Evolutionary conservation across 306 rosid species (phyloP), one percentile per base, ranked within the genome.

Genomic region (Cicer chorassanicum): DNA sequence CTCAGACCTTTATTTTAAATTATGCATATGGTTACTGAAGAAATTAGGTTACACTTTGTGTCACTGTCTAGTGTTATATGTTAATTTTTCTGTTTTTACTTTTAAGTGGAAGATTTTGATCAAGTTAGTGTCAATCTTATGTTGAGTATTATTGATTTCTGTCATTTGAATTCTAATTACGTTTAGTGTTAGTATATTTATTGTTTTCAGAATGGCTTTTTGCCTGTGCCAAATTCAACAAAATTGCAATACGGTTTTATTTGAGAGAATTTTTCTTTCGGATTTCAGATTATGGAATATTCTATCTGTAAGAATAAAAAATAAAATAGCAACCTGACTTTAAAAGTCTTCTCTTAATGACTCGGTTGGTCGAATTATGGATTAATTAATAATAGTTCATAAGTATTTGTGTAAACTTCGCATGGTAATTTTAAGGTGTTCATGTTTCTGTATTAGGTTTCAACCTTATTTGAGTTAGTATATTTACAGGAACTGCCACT

Each of bases 401-500:
- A 66, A 65, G 16, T 65, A 29, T 54, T 68, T 66, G 40, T 51
- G 21, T 50, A 29, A n/a, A 56, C 67, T 67, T 12, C 18, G 6
- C 66, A 13, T 63, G 9, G 71, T 64, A 36, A 13, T 54, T 81
- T 69, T 36, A 69, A 8, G 73, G 73, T 12, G 42, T 73, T 59
- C 68, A 49, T 81, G 83, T 62, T 80, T 78, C 38, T 77, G n/a
- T 42, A 6, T 44, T 13, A 64, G 76, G 70, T 49, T 39, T 40
- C 19, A 21, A 21, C 57, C 78, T 77, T 60, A 54, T 77, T 36
- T 74, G 42, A 74, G 76, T 59, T 34, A 43, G 74, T 59, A 42
- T 83, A 62, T 83, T 80, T 78, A 54, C 80, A 60, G 85, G 77
- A 68, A 53, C 77, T 50, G 49, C 79, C 51, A n/a, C 72, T 39